Conservation (phyloP, 148 eudicot species). For the Limonium bicolor region DNA sequence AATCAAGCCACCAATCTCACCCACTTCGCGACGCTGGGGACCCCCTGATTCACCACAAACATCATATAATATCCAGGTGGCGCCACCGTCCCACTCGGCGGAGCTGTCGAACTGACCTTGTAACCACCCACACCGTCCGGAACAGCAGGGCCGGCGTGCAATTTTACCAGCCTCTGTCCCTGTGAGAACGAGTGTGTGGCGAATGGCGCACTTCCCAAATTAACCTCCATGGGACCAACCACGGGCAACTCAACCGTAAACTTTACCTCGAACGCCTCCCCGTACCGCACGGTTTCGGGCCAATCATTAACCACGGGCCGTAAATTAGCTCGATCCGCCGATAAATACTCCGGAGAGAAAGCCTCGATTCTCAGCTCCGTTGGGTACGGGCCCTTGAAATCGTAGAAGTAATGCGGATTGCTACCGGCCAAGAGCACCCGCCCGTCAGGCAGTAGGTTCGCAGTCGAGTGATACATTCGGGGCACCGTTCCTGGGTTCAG, state of each 20-base stretch:
- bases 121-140: slow-evolving; percentile 22
- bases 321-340: slow-evolving; percentile 30
- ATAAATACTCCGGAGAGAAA: slow-evolving; percentile 71
- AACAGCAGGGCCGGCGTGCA: slow-evolving; percentile 20
- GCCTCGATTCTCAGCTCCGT: slow-evolving; percentile 75
- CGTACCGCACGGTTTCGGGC: slow-evolving; percentile 31
- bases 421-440: slow-evolving; percentile 75
- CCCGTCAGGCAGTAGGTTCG: slow-evolving; percentile 79
- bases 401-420: slow-evolving; percentile 71
- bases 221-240: slow-evolving; percentile 57
- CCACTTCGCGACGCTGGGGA: slow-evolving; percentile 79
- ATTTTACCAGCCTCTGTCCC: slow-evolving; percentile 75
- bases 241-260: slow-evolving; percentile 28
- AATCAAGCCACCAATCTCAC: slow-evolving; percentile 29
- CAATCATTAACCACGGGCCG: slow-evolving; percentile 27
- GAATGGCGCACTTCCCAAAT: slow-evolving; percentile 70
- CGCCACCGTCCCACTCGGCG: slow-evolving; percentile 46
- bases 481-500: slow-evolving; percentile 54
- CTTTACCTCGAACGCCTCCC: slow-evolving; percentile 31
- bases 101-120: slow-evolving; percentile 39
- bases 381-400: slow-evolving; percentile 28
- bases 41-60: slow-evolving; percentile 68
- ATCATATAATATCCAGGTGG: slow-evolving; percentile 90
- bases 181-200: slow-evolving; percentile 88
- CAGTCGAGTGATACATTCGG: slow-evolving; percentile 87